phyloP scores from a whole-genome alignment of 2,329 filamentous ascomycete genomes.

The Parafenestella ontariensis region DNA sequence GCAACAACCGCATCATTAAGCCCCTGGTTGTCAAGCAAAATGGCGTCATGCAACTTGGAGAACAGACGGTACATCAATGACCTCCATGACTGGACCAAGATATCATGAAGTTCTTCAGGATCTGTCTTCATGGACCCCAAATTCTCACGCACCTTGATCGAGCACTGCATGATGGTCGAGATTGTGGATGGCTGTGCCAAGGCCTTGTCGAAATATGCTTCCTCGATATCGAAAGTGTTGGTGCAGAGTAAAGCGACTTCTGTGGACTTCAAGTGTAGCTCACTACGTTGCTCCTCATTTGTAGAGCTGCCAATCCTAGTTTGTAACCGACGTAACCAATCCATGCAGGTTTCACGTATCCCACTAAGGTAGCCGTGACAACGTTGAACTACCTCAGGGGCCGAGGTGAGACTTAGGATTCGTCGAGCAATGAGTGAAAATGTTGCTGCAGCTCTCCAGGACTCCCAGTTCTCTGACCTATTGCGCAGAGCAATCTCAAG shows the following conservation, averaged over 20 bases:
- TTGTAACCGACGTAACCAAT: conserved; percentile 52
- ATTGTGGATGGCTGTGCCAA: conserved; percentile 28
- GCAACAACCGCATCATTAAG: conserved; percentile 24
- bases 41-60: conserved; percentile 2
- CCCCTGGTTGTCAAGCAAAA: conserved; percentile 7
- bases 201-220: conserved; percentile 30
- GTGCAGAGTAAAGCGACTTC: conserved; percentile 54
- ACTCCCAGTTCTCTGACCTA: conserved; percentile 44
- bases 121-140: conserved; percentile 1
- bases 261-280: conserved; percentile 44
- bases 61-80: conserved; percentile 23
- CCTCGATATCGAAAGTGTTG: conserved; percentile 56
- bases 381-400: conserved; percentile 15
- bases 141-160: conserved; percentile 31
- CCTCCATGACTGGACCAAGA: conserved; percentile 25
- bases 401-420: conserved; percentile 51
- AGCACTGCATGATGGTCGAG: conserved; percentile 26
- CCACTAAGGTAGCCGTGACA: conserved; percentile 44
- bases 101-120: conserved; percentile 1
- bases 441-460: conserved; percentile 49
- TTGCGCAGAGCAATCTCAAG: conserved; percentile 18
- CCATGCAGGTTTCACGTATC: conserved; percentile 45
- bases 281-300: conserved; percentile 34
- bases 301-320: conserved; percentile 27
- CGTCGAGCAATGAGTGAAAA: conserved; percentile 54